Evolutionary conservation across 768 basidiomycete genomes (phyloP), one percentile per base, ranked within the genome.

Genomic region (Hemileccinum impolitum): DNA sequence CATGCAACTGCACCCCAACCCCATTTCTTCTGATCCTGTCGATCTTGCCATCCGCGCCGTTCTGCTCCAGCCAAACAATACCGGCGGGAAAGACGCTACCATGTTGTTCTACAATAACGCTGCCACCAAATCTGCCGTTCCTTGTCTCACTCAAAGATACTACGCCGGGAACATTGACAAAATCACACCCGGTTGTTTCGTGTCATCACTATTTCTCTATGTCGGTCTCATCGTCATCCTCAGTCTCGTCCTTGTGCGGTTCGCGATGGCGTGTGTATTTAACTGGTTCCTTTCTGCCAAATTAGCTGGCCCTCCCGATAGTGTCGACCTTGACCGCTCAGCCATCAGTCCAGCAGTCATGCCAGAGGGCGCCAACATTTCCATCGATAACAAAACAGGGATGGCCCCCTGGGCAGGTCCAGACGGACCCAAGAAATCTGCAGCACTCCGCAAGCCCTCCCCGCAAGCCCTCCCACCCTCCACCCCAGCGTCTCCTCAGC

Each of bases 111-210:
- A 80, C 66, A 86, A 84, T 67, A 79, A 82, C 39, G 56, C 75
- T 6, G 77, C 79, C 45, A 79, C 91, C 48, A 73, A 79, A 52
- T 72, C 75, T 10, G 83, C 89, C 19, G 76, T 96, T 3, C 78
- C 82, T 10, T 99, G 96, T 68, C 75, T 99, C 45, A 75, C 77
- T 45, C 72, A 90, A 59, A 83, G 96, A 12, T 99, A 96, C 68
- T 81, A 81, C 43, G 94, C 94, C 0, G 96, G 96, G 18, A 87
- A 89, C 64, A 97, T 99, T 54, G 96, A 97, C 75, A 96, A 97
- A 71, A 76, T 96, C 63, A 86, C 94, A 0, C 92, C 96, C 6
- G 95, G 95, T 8, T 99, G 96, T 70, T 94, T 97, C 69, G 82
- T 93, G 34, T 87, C 93, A 28, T 78, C 82, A 39, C 75, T 98